A percentile compares a stretch with the other conserved stretches of the same genome.
These are phyloP conservation scores for Leccinum obscurum DNA, from an alignment of 768 basidiomycete genomes.

Conservation along the genomic window DNA sequence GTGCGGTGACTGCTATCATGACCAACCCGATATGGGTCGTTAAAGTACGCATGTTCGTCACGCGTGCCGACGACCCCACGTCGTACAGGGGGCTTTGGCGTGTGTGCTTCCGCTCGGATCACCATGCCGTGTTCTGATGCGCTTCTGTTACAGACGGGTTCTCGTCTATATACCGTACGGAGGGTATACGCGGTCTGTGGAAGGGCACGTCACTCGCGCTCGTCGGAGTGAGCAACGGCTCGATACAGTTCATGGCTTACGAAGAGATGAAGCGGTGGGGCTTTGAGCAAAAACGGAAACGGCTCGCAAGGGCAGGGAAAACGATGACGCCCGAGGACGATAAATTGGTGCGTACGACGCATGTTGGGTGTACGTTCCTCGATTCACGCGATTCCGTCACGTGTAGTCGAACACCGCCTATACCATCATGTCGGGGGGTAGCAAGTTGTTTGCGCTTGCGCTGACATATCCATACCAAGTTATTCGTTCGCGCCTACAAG, in stretches of 20 bases:
- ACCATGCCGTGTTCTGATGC: background rate
- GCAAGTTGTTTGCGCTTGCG: conserved; percentile 81
- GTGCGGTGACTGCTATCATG: conserved; percentile 88
- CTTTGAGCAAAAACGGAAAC: conserved; percentile 72
- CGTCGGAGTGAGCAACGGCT: conserved; percentile 92
- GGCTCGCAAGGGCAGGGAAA: conserved; percentile 58
- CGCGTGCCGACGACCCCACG: conserved; percentile 57
- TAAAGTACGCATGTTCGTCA: conserved; percentile 95
- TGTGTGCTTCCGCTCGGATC: conserved; percentile 30
- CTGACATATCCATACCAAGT: conserved; percentile 98
- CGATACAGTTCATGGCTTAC: conserved; percentile 94
- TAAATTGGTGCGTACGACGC: conserved; percentile 66
- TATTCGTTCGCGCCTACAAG: conserved; percentile 90
- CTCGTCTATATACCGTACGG: conserved; percentile 62
- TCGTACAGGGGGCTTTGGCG: conserved; percentile 83
- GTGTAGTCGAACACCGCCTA: conserved; percentile 86
- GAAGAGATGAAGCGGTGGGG: conserved; percentile 94
- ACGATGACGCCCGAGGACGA: conserved; percentile 73
- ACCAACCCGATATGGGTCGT: conserved; percentile 99
- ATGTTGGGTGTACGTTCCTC: background rate
- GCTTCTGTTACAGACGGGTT: conserved; percentile 58
- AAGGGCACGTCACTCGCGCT: conserved; percentile 87
- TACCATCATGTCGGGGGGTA: conserved; percentile 87
- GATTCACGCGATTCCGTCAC: background rate
- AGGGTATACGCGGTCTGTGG: conserved; percentile 81